These are phyloP conservation scores for Pseudonectria buxi DNA, from an alignment of 2,329 filamentous ascomycete species.

Conservation along the genomic window DNA sequence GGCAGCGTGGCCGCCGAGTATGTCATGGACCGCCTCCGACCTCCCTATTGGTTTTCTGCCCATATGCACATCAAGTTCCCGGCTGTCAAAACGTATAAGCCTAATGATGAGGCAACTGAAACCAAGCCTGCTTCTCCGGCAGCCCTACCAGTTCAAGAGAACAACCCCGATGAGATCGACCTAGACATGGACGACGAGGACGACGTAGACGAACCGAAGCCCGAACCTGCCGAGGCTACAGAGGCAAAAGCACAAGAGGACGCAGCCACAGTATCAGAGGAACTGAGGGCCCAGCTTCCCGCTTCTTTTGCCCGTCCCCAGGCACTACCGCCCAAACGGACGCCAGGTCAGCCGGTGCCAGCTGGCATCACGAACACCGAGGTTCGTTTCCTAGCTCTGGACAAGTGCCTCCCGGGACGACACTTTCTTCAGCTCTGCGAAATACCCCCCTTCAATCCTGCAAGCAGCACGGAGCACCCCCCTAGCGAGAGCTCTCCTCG, in stretches of 20 bases:
- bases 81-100: constrained; percentile 54
- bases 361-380: constrained; percentile 67
- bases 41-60: constrained; percentile 85
- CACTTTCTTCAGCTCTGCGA: constrained; percentile 77
- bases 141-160: constrained; percentile 10
- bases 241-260: constrained; percentile 8
- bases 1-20: constrained; percentile 75
- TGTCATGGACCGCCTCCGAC: constrained; percentile 74
- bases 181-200: constrained; percentile 56
- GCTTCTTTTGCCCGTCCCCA: constrained; percentile 57
- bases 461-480: constrained; percentile 14
- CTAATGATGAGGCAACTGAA: constrained; percentile 28
- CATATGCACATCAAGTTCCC: constrained; percentile 87
- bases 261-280: constrained; percentile 45
- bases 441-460: constrained; percentile 42
- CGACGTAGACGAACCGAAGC: constrained; percentile 20
- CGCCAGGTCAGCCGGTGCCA: constrained; percentile 58
- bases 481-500: constrained; percentile 29
- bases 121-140: constrained; percentile 7
- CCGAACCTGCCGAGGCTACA: constrained; percentile 10
- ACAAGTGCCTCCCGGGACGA: constrained; percentile 77
- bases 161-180: constrained; percentile 65
- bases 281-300: constrained; percentile 67
- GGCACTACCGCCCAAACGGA: constrained; percentile 26
- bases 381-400: constrained; percentile 81